Conservation (phyloP, 2,329 filamentous ascomycete species). For the Acarospora socialis region DNA sequence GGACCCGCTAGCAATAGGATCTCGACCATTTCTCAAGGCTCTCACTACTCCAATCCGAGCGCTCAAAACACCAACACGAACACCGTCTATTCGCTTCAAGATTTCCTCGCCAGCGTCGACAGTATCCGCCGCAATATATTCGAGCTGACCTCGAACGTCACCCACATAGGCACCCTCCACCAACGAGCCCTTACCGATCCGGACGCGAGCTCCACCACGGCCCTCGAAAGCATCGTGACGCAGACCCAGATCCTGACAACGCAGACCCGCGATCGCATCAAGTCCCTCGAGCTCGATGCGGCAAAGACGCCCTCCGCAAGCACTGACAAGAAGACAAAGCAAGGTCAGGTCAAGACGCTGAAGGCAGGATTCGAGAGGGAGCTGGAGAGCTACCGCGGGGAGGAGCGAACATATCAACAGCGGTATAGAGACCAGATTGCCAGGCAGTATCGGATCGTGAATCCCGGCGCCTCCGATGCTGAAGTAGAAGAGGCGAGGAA, state of each 20-base stretch:
- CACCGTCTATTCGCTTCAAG: background rate
- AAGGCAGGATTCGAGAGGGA: constrained; percentile 60
- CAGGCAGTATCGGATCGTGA: constrained; percentile 68
- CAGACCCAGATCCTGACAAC: constrained; percentile 60
- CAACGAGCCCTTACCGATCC: background rate
- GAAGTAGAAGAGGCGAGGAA: constrained; percentile 57
- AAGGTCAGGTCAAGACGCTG: constrained; percentile 52
- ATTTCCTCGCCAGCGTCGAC: background rate
- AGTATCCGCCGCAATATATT: background rate
- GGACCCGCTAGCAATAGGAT: background rate
- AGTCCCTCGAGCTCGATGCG: constrained; percentile 57
- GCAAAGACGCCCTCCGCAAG: too few species aligned
- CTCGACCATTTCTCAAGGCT: background rate
- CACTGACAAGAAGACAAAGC: constrained; percentile 50
- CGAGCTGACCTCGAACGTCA: background rate
- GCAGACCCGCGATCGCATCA: constrained; percentile 67
- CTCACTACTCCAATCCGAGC: background rate
- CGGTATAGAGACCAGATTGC: constrained; percentile 65
- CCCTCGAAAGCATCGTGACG: constrained; percentile 50
- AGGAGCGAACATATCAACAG: constrained; percentile 57
- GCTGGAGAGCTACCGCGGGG: constrained; percentile 53
- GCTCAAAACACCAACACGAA: background rate
- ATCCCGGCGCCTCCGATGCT: constrained; percentile 61
- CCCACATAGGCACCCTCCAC: background rate
- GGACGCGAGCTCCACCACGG: background rate